These are phyloP conservation scores for Aristolochia californica DNA, from an alignment of 164 flowering plant genomes.

Conservation along the genomic window DNA sequence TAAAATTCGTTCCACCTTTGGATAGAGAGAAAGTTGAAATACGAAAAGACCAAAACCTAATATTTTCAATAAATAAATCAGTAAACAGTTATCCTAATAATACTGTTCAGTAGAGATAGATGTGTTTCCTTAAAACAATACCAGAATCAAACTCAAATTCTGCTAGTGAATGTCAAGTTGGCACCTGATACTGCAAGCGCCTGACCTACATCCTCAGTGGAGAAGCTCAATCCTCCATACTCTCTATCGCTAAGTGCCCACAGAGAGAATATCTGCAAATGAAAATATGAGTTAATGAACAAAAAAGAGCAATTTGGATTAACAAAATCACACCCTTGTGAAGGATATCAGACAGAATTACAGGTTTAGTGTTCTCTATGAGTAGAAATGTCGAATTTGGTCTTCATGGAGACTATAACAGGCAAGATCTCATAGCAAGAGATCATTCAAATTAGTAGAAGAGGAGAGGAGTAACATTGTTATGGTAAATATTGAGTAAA, in stretches of 20 bases:
- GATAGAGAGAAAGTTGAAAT: slow-evolving; percentile 42
- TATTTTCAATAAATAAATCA: neutral
- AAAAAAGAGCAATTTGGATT: neutral
- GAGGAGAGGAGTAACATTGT: too few species aligned
- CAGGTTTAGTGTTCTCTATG: too few species aligned
- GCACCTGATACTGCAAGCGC: slow-evolving; percentile 59
- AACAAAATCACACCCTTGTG: neutral
- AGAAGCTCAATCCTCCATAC: slow-evolving; percentile 56
- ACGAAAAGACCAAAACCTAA: slow-evolving; percentile 41
- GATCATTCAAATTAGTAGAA: neutral
- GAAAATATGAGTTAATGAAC: neutral
- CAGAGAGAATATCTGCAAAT: slow-evolving; percentile 57
- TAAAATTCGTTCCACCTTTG: slow-evolving; percentile 27
- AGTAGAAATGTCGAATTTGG: neutral
- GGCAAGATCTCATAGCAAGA: neutral
- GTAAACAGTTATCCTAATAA: neutral
- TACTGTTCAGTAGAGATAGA: neutral
- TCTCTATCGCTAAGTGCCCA: slow-evolving; percentile 71
- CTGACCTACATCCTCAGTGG: slow-evolving; percentile 55
- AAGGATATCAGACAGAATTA: too few species aligned
- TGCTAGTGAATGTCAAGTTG: neutral
- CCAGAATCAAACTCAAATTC: too few species aligned
- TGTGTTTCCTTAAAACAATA: too few species aligned
- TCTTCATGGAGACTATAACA: neutral
- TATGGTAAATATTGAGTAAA: too few species aligned